These are phyloP conservation scores for Petunia axillaris DNA, from an alignment of 257 asterid genomes.

Conservation along the genomic window DNA sequence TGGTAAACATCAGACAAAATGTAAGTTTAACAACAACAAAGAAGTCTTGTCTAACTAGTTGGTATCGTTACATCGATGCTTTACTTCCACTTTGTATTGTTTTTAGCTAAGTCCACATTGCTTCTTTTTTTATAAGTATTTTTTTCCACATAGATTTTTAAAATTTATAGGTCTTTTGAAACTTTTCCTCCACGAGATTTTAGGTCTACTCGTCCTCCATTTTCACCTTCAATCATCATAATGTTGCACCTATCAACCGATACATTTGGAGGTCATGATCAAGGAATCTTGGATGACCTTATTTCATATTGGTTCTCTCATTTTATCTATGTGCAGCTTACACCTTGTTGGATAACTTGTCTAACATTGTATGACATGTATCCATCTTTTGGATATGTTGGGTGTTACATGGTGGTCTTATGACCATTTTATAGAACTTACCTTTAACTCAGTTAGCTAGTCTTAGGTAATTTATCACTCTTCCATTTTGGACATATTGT, in stretches of 20 bases:
- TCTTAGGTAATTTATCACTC: not conserved
- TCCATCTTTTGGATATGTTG: conserved; percentile 7
- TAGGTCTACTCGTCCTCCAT: not conserved
- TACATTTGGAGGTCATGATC: conserved; percentile 1
- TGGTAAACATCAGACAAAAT: not conserved
- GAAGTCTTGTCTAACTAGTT: not conserved
- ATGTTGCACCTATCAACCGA: not conserved
- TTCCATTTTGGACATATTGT: not conserved
- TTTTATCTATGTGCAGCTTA: not conserved
- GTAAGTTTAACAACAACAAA: not conserved
- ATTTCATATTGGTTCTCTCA: not conserved
- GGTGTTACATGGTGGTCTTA: not conserved
- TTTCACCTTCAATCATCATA: not conserved
- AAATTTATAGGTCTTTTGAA: not conserved
- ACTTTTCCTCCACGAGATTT: not conserved
- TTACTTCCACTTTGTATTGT: not conserved
- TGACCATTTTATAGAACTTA: not conserved
- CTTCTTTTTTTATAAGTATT: not conserved
- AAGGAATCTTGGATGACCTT: not conserved
- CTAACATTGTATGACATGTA: not conserved
- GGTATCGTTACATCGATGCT: not conserved
- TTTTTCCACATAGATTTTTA: not conserved
- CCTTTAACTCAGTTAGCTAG: not conserved
- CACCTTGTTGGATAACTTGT: not conserved
- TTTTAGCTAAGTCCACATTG: not conserved